Evolutionary conservation across 805 yeast genomes (phyloP), one percentile per base, ranked within the genome.

Genomic region (Metschnikowia drakensbergensis): DNA sequence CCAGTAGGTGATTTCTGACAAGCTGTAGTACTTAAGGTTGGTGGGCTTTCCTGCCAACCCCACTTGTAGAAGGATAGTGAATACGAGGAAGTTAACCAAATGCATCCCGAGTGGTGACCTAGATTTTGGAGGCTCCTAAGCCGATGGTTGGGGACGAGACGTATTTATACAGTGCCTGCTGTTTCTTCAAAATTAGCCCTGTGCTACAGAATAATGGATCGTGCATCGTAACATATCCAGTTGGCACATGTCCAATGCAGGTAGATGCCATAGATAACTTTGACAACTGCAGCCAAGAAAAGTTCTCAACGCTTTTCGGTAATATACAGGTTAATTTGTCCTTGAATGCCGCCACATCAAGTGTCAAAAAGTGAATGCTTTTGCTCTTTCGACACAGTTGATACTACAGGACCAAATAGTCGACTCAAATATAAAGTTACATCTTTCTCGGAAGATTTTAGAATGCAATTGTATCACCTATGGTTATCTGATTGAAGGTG

Each of bases 1-100:
- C 30, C 45, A 48, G 29, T 51, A 51, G 8, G 50, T 28, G 28
- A 48, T 45, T 39, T 51, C 42, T 26, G 51, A 48, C 26, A 38
- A 46, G 13, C 46, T 45, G 37, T 48, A 51, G 11, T 45, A 35
- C 37, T 40, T 30, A 10, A 47, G 26, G 23, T 45, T 51, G 34
- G 51, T 42, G 27, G 54, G 54, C 41, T 51, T 51, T 9, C 37
- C 49, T 26, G 54, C 54, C 27, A 37, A 36, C 6, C 42, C 51
- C 13, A 41, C 37, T 22, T 35, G 29, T 7, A 48, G 9, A 22
- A 47, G 23, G 13, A 41, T 28, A 22, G 50, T 28, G 45, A 47
- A 36, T 25, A 32, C n/a, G 9, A 50, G 31, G 9, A 17, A 26
- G 6, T 31, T n/a, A 6, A 37, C 25, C 22, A 10, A 25, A 17